Conservation (phyloP, 345 rosid species). For the Abelmoschus esculentus region DNA sequence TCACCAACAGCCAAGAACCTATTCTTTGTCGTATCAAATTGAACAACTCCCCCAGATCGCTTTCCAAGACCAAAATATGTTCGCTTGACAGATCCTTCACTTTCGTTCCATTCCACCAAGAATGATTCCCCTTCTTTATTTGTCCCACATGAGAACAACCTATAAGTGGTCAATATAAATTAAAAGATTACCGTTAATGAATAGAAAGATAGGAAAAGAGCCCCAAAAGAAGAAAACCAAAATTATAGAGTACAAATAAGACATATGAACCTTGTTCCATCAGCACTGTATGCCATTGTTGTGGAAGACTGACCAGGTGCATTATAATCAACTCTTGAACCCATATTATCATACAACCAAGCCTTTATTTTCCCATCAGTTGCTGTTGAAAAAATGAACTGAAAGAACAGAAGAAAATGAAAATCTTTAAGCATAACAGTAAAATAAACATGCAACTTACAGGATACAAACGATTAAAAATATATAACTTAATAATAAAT, state of each 20-base stretch:
- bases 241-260: neutral
- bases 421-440: conserved; percentile 5
- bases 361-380: conserved; percentile 82
- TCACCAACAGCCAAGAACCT: conserved; percentile 83
- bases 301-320: conserved; percentile 74
- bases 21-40: conserved; percentile 78
- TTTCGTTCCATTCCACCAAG: conserved; percentile 88
- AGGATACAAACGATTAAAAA: neutral
- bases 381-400: conserved; percentile 78
- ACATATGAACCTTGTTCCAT: conserved; percentile 61
- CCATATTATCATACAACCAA: conserved; percentile 65
- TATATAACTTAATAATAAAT: neutral
- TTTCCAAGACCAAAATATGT: conserved; percentile 62
- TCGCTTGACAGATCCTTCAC: conserved; percentile 69
- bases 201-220: neutral
- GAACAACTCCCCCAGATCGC: conserved; percentile 60
- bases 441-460: neutral
- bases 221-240: conserved; percentile 7
- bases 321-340: conserved; percentile 77
- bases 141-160: conserved; percentile 78
- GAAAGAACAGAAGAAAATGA: conserved; percentile 8
- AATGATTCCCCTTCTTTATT: conserved; percentile 73
- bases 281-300: conserved; percentile 72
- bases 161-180: conserved; percentile 20
- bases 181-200: conserved; percentile 10